These are phyloP conservation scores for Diaporthe australafricana DNA, from an alignment of 2,329 filamentous ascomycete genomes.

Conservation along the genomic window DNA sequence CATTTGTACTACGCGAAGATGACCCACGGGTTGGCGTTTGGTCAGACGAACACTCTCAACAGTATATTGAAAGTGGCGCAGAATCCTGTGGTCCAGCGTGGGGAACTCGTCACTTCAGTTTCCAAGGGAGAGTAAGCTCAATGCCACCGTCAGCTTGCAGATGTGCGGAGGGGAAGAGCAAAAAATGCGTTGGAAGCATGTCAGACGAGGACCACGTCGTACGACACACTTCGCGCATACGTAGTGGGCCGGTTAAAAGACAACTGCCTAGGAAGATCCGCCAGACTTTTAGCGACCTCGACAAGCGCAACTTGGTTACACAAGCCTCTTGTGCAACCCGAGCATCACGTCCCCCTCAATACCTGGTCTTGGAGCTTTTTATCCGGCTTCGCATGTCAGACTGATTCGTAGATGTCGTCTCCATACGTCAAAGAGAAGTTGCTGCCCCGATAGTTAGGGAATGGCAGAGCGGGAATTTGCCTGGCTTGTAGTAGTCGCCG, in stretches of 20 bases:
- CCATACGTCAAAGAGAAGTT: background rate
- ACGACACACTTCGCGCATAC: slow-evolving; percentile 15
- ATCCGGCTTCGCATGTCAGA: background rate
- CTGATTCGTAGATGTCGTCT: background rate
- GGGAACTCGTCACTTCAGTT: background rate
- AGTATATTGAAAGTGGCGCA: background rate
- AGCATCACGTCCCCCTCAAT: slow-evolving; percentile 17
- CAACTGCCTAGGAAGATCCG: slow-evolving; percentile 11
- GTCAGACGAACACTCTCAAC: slow-evolving; percentile 19
- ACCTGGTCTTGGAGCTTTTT: background rate
- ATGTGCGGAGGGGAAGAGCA: slow-evolving; percentile 12
- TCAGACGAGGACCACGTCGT: slow-evolving; percentile 24
- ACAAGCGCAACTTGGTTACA: slow-evolving; percentile 33
- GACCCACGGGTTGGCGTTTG: background rate
- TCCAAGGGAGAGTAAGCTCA: background rate
- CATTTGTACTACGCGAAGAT: slow-evolving; percentile 21
- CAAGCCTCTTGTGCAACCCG: slow-evolving; percentile 6
- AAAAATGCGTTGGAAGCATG: slow-evolving; percentile 21
- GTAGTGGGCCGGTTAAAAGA: slow-evolving; percentile 23
- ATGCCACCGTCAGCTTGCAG: slow-evolving; percentile 20
- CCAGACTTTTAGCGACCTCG: slow-evolving; percentile 6
- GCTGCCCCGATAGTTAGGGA: background rate
- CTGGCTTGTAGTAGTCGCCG: slow-evolving; percentile 4
- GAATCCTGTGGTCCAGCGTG: slow-evolving; percentile 9
- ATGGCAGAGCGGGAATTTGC: background rate